Percentiles rank a stretch among this genome's conserved stretches.
These are phyloP conservation scores for Eucalyptus globulus DNA, from an alignment of 345 rosid species.

Conservation along the genomic window DNA sequence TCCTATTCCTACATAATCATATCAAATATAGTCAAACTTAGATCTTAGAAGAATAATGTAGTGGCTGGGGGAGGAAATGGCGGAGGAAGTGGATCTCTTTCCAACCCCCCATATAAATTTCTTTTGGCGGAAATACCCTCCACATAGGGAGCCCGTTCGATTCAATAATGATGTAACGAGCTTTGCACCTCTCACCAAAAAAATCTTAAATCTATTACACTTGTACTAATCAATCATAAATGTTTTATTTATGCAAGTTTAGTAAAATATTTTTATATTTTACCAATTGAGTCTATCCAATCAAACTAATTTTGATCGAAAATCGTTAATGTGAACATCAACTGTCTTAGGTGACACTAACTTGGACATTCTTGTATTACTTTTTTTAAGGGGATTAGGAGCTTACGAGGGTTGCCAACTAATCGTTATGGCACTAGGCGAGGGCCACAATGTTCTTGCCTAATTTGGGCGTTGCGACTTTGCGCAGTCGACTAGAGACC, in stretches of 20 bases:
- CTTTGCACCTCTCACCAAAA: not conserved
- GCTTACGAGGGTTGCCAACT: fast-evolving
- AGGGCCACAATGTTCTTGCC: not conserved
- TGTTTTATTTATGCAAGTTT: too few relatives aligned
- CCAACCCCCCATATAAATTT: not conserved
- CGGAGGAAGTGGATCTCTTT: not conserved
- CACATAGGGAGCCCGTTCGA: not conserved
- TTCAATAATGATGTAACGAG: not conserved
- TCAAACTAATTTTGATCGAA: too few relatives aligned
- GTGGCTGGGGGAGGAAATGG: not conserved
- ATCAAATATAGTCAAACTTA: not conserved
- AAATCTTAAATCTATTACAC: too few relatives aligned
- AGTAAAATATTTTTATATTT: too few relatives aligned
- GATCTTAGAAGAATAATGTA: not conserved
- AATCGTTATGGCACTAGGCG: not conserved
- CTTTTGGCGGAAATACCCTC: not conserved
- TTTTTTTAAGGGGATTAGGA: not conserved
- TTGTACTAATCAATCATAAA: too few relatives aligned
- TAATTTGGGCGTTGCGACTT: too few relatives aligned
- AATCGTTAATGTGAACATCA: too few relatives aligned
- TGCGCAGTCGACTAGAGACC: fast-evolving
- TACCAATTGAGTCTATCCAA: too few relatives aligned
- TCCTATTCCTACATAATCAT: not conserved
- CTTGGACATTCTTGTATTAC: too few relatives aligned
- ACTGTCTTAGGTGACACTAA: fast-evolving